phyloP scores from a whole-genome alignment of 2,329 filamentous ascomycete genomes.

The Microdochium paspali region DNA sequence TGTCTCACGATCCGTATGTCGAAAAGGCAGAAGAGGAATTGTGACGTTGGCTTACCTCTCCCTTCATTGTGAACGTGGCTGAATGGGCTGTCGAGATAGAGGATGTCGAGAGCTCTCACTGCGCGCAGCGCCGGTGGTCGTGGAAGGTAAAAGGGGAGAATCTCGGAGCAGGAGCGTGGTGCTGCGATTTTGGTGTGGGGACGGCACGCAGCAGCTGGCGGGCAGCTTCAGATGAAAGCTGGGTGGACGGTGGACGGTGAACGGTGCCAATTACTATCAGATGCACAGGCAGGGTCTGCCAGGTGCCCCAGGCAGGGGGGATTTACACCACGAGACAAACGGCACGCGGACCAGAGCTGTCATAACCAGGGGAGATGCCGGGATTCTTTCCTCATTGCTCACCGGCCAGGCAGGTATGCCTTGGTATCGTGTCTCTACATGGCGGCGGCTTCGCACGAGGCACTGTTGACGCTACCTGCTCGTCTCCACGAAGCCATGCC shows the following conservation, averaged over 20 bases:
- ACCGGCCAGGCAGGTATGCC: background rate
- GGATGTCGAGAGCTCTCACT: background rate
- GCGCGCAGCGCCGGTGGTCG: background rate
- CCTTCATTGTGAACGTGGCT: background rate
- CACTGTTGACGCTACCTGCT: too few relatives aligned
- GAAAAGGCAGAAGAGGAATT: background rate
- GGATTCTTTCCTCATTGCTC: too few relatives aligned
- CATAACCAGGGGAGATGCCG: too few relatives aligned
- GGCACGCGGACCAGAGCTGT: too few relatives aligned
- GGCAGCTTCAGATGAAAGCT: background rate
- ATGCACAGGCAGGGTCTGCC: background rate
- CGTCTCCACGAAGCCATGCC: too few relatives aligned
- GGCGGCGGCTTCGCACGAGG: too few relatives aligned
- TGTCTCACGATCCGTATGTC: background rate
- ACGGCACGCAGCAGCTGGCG: background rate
- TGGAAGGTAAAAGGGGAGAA: background rate
- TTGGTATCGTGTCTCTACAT: too few relatives aligned
- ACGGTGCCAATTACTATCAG: background rate
- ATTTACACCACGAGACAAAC: too few relatives aligned
- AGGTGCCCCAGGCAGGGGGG: background rate
- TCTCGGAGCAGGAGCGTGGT: background rate
- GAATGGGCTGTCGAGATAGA: background rate
- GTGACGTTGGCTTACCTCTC: slow-evolving; percentile 1
- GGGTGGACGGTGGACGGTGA: background rate
- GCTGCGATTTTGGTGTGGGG: background rate